Base-by-base conservation (phyloP, 106 monocot genomes). In the Platanthera zijinensis region DNA sequence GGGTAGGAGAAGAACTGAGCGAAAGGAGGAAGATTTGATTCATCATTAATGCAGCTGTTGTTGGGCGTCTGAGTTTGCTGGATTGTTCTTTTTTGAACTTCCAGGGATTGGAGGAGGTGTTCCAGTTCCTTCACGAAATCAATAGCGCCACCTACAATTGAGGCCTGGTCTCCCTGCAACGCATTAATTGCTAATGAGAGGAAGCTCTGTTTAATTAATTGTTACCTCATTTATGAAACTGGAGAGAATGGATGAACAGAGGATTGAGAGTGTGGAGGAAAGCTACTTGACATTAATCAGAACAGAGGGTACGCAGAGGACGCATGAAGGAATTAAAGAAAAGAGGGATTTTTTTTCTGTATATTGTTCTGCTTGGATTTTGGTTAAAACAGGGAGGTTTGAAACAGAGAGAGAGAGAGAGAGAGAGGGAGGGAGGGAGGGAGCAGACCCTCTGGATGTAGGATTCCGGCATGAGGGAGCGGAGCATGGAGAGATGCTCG, bases 111-210 rank as follows among this genome's bases (percentile, higher is more conserved):
- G 18, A 94, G 89, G 11, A 86, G 89, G 50, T 94, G 97, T 75
- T 97, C 97, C 0, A 97, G 83, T 81, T 94, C 97, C 80, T 97
- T 97, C 50, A 97, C 97, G 54, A 89, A 97, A 75, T 97, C 91
- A 46, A 97, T 97, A 25, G 97, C 97, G 25, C 94, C 97, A 13
- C 94, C 97, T 7, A 97, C 97, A 19, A 97, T 89, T 25, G 97
- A 97, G 28, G 97, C 97, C 83, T 97, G 97, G 79, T 97, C 97
- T 15, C 97, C 97, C 97, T 97, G 78, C 57, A 47, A 54, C 15
- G 6, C 25, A 47, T 19, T 21, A 64, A 57, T 66, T 54, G 52
- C 47, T 11, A 30, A 51, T 25, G 50, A 30, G 46, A 51, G 50
- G 48, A 21, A 73, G 52, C 25, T 11, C 32, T 32, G 30, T 66